Conservation (phyloP, 768 basidiomycete species). For the Tulasnella sp. region DNA sequence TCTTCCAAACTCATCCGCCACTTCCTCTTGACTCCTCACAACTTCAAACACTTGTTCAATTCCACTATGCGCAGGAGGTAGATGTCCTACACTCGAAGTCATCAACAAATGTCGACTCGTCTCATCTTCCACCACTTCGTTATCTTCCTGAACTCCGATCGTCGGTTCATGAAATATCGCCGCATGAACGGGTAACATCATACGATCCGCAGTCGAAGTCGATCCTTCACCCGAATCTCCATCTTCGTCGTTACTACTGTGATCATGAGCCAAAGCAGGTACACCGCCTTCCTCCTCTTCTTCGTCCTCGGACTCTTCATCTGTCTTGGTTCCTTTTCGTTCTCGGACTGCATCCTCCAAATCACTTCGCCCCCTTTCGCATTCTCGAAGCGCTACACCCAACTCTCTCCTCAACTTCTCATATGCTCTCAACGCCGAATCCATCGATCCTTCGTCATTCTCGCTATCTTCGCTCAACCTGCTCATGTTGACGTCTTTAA, state of each 20-base stretch:
- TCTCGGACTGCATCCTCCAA: conserved; percentile 25
- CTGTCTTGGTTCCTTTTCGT: neutral
- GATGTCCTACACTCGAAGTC: conserved; percentile 33
- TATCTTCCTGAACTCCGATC: no score
- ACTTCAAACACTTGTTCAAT: conserved; percentile 78
- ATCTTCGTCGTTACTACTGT: conserved; percentile 14
- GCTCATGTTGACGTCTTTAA: neutral
- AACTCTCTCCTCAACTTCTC: conserved; percentile 64
- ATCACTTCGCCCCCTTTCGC: conserved; percentile 61
- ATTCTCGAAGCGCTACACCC: conserved; percentile 65
- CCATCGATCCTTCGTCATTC: neutral
- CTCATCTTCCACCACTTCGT: conserved; percentile 33
- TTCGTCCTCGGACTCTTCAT: conserved; percentile 26
- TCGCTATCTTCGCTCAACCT: neutral
- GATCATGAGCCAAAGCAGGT: conserved; percentile 5
- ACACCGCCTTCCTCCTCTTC: conserved; percentile 13
- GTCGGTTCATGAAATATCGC: conserved; percentile 4
- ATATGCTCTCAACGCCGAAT: conserved; percentile 47
- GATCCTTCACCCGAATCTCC: conserved; percentile 13
- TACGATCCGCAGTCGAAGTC: conserved; percentile 13
- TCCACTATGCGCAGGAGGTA: conserved; percentile 47
- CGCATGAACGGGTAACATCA: conserved; percentile 5
- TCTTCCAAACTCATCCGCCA: conserved; percentile 24
- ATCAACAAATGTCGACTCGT: conserved; percentile 43
- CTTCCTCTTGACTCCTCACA: conserved; percentile 29